Conservation (phyloP, 306 rosid genomes). For the Luffa aegyptiaca region DNA sequence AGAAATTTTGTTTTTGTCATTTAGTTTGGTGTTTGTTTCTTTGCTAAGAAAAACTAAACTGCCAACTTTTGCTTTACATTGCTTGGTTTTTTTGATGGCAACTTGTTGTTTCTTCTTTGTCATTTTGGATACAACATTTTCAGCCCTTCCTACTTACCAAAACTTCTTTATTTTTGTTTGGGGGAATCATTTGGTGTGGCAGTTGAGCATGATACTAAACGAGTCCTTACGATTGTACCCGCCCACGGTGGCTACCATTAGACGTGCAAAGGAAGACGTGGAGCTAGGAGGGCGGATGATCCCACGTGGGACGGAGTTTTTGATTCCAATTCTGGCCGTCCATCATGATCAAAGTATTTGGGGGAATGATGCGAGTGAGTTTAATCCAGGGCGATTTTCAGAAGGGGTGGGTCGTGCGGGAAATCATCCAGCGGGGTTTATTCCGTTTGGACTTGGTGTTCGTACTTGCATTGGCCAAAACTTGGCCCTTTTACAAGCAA, state of each 20-base stretch:
- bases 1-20: neutral
- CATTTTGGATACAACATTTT: neutral
- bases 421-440: constrained; percentile 58
- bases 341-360: constrained; percentile 73
- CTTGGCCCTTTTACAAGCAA: constrained; percentile 71
- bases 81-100: constrained; percentile 5
- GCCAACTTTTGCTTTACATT: constrained; percentile 5
- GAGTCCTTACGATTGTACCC: constrained; percentile 80
- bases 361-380: constrained; percentile 78
- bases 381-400: constrained; percentile 75
- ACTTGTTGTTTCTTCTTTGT: constrained; percentile 9
- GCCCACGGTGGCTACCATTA: constrained; percentile 67
- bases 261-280: constrained; percentile 61
- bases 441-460: constrained; percentile 76
- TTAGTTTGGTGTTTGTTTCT: neutral
- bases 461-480: constrained; percentile 91
- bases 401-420: constrained; percentile 68
- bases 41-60: neutral
- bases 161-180: neutral
- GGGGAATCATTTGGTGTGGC: constrained; percentile 20
- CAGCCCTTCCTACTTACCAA: neutral
- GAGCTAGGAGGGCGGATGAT: constrained; percentile 60
- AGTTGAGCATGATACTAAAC: constrained; percentile 83
- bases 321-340: constrained; percentile 82
- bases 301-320: constrained; percentile 75